These are phyloP conservation scores for Diaporthe batatas DNA, from an alignment of 2,329 filamentous ascomycete genomes.

Conservation along the genomic window DNA sequence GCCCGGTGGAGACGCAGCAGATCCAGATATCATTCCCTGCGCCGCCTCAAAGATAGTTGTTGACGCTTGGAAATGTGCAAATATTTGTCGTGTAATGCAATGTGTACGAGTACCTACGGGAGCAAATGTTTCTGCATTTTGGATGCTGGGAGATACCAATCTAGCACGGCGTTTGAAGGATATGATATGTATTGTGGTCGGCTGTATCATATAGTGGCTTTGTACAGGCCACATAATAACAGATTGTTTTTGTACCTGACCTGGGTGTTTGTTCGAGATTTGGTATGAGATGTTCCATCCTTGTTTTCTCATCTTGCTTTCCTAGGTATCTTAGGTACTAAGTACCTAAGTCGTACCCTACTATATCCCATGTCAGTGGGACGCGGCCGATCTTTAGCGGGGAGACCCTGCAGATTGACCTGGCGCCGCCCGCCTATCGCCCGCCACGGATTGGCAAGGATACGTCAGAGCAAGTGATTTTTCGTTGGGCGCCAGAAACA, in stretches of 20 bases:
- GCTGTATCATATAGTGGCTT: not conserved
- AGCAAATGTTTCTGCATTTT: not conserved
- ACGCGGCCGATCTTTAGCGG: not conserved
- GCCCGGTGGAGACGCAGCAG: conserved; percentile 53
- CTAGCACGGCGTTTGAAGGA: conserved; percentile 19
- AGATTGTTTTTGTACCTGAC: not conserved
- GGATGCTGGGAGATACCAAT: conserved; percentile 17
- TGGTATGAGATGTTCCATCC: not conserved
- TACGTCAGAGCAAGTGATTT: conserved; percentile 33
- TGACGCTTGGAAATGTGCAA: not conserved
- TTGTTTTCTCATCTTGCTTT: too few species aligned
- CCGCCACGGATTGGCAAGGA: conserved; percentile 21
- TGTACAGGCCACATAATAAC: not conserved
- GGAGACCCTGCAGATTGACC: conserved; percentile 16
- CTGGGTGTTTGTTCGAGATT: not conserved
- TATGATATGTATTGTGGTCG: not conserved
- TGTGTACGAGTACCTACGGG: not conserved
- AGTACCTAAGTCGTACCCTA: too few species aligned
- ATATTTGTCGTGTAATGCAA: not conserved
- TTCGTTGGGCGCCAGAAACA: conserved; percentile 7
- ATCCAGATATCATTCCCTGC: conserved; percentile 57
- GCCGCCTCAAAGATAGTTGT: conserved; percentile 48
- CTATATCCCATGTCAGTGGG: too few species aligned
- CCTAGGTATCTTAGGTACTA: too few species aligned
- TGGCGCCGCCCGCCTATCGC: conserved; percentile 23